Evolutionary conservation across 106 monocot genomes (phyloP).

Genomic region (Acorus gramineus): DNA sequence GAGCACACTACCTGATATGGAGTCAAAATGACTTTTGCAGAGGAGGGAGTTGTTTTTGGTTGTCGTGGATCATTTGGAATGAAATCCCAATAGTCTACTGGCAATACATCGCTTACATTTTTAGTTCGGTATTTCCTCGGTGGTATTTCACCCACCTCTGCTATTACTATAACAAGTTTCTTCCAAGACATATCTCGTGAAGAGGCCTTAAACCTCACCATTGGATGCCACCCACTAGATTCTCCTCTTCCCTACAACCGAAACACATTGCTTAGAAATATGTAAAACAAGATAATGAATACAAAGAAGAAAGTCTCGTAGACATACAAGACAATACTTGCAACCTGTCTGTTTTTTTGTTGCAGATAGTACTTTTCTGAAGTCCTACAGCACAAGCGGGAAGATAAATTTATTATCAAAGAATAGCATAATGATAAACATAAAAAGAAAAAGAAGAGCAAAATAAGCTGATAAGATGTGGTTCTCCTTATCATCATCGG

Average conservation of each 20-base stretch:
- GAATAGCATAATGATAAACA: neutral
- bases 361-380: conserved; percentile 8
- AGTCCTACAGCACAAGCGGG: neutral
- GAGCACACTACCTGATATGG: conserved; percentile 49
- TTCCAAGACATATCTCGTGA: conserved; percentile 26
- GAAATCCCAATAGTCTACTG: conserved; percentile 67
- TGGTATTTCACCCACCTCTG: conserved; percentile 42
- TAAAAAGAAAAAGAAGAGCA: no score
- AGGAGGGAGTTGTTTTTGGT: conserved; percentile 1
- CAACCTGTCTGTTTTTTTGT: conserved; percentile 26
- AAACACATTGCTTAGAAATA: neutral
- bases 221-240: conserved; percentile 38
- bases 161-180: conserved; percentile 30
- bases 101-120: conserved; percentile 28
- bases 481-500: no score
- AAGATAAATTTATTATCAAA: conserved; percentile 2
- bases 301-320: neutral
- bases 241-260: conserved; percentile 12
- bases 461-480: no score
- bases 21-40: conserved; percentile 25
- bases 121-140: conserved; percentile 32
- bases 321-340: conserved; percentile 74
- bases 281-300: neutral
- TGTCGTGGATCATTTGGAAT: conserved; percentile 23
- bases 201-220: conserved; percentile 43